These are phyloP conservation scores for Scheffersomyces spartinae DNA, from an alignment of 805 yeast species.

Conservation along the genomic window DNA sequence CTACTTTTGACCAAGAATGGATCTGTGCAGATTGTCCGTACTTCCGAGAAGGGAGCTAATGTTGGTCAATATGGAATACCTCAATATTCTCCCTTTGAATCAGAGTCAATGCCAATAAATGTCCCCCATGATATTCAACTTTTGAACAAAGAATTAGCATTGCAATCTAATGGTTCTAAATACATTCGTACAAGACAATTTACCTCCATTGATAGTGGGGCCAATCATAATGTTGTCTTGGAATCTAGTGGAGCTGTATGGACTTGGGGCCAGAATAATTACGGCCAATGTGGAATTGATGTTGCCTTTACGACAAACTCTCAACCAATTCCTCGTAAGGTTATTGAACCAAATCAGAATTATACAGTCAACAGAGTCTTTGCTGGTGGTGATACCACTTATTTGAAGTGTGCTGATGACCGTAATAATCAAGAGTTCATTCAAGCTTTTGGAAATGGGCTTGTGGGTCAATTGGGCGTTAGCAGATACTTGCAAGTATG, in stretches of 20 bases:
- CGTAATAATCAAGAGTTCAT: too few species aligned
- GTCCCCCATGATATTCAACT: constrained; percentile 47
- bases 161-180: too few species aligned
- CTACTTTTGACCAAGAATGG: constrained; percentile 51
- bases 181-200: constrained; percentile 46
- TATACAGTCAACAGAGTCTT: constrained; percentile 41
- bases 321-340: constrained; percentile 56
- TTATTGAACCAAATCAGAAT: constrained; percentile 29
- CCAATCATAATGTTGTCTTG: constrained; percentile 58
- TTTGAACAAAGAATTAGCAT: constrained; percentile 47
- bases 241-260: constrained; percentile 60
- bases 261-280: constrained; percentile 77
- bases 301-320: constrained; percentile 55
- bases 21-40: constrained; percentile 49
- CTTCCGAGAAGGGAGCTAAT: constrained; percentile 37
- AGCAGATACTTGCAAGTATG: constrained; percentile 69
- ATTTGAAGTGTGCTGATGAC: too few species aligned
- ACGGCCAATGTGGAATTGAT: constrained; percentile 75
- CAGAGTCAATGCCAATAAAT: constrained; percentile 36
- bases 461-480: constrained; percentile 77
- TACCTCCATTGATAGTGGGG: constrained; percentile 59
- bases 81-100: constrained; percentile 49
- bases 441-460: constrained; percentile 73
- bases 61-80: constrained; percentile 85
- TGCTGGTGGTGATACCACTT: constrained; percentile 59